Evolutionary conservation across 2,329 filamentous ascomycete species (phyloP), one percentile per base, ranked within the genome.

Genomic region (Aspergillus unguis): DNA sequence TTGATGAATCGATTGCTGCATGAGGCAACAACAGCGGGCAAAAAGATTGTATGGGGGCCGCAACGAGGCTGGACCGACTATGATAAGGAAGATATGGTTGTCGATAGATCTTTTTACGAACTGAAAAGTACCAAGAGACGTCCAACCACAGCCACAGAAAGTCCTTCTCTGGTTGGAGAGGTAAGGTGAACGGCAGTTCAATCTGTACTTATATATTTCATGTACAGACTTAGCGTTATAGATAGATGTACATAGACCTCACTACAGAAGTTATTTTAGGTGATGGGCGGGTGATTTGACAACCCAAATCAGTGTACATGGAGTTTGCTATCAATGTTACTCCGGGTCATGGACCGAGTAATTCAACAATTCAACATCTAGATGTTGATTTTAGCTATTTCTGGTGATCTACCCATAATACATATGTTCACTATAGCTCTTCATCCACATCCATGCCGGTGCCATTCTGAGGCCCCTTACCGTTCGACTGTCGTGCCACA

Each of bases 391-490:
- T 38, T 3, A 27, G 53, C 33, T 42, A 43, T 32, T n/a, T 38
- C 17, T 17, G 17, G 17, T 17, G 17, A 17, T 17, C 17, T 17
- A 17, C 17, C 17, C 17, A 17, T 50, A 36, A 10, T 26, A 23
- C 37, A 46, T 56, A 58, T 49, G 49, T 55, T 54, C 48, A 68
- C 61, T 67, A 77, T 63, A 77, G 67, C 50, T 79, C 75, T 60
- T 88, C 85, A 63, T 90, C 87, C 42, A 85, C 80, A 10, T 90
- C 87, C 86, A 90, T 90, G 52, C 58, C 63, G 41, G 77, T 69
- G 44, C 71, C 73, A 44, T 69, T 71, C 41, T 85, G 79, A 35
- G 77, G 66, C 10, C 71, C 72, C 63, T 63, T 71, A 46, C 56
- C 66, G 48, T 58, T 72, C 51, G 73, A 72, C 69, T 54, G 87